Evolutionary conservation across 148 eudicot species (phyloP).

Genomic region (Fagopyrum tataricum): DNA sequence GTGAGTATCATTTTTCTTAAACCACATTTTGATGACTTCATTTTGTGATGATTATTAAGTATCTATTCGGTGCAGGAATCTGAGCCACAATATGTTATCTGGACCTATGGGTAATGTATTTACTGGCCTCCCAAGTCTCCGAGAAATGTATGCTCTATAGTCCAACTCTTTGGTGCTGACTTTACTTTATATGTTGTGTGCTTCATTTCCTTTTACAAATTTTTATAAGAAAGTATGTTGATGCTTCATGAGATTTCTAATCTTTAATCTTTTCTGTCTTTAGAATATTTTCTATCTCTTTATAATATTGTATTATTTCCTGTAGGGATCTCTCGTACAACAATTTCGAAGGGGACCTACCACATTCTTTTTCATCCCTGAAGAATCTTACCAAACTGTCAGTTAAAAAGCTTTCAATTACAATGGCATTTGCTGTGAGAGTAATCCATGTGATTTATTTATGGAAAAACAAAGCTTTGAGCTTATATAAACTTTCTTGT

Average conservation of each 20-base stretch:
- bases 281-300: neutral
- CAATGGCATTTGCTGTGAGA: neutral
- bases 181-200: neutral
- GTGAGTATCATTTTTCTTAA: conserved; percentile 38
- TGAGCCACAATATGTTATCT: conserved; percentile 70
- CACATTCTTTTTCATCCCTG: conserved; percentile 57
- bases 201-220: neutral
- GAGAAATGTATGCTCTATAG: conserved; percentile 51
- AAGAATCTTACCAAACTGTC: conserved; percentile 59
- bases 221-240: neutral
- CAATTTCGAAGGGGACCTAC: conserved; percentile 78
- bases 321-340: conserved; percentile 90
- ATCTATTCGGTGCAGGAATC: conserved; percentile 49
- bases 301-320: conserved; percentile 6
- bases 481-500: conserved; percentile 11
- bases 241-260: neutral
- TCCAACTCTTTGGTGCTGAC: conserved; percentile 2
- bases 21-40: neutral
- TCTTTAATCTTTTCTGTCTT: neutral
- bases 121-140: conserved; percentile 48
- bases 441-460: neutral
- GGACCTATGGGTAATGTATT: conserved; percentile 76
- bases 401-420: conserved; percentile 22
- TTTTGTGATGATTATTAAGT: conserved; percentile 4
- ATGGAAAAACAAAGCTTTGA: neutral